phyloP scores from a whole-genome alignment of 2,329 filamentous ascomycete species.

The Simplicillium sp. region DNA sequence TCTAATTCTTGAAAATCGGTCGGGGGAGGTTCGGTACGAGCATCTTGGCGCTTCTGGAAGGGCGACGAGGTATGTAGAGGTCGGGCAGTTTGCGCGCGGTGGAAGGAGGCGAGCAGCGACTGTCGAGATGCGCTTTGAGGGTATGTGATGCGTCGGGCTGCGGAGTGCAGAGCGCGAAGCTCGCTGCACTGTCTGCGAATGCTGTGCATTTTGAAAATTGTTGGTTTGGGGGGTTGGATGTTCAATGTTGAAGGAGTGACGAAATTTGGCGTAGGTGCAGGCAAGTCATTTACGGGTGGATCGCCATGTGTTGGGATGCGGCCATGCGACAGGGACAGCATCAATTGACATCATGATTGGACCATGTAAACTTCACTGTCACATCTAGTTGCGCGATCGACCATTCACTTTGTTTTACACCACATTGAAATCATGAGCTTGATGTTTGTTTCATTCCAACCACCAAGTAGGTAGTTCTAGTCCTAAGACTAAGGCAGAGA shows the following conservation, averaged over 20 bases:
- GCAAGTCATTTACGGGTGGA: no score
- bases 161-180: neutral
- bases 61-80: constrained; percentile 11
- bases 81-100: neutral
- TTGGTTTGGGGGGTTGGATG: neutral
- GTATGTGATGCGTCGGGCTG: neutral
- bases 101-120: no score
- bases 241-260: neutral
- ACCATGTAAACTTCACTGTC: no score
- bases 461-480: constrained; percentile 33
- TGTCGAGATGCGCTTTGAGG: no score
- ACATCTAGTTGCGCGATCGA: no score
- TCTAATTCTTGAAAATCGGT: constrained; percentile 68
- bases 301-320: no score
- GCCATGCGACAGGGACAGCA: no score
- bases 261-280: no score
- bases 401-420: no score
- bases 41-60: constrained; percentile 10
- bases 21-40: constrained; percentile 23
- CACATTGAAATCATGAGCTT: constrained; percentile 17
- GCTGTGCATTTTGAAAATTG: neutral
- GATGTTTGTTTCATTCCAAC: constrained; percentile 33
- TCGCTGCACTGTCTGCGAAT: neutral
- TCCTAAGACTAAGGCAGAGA: constrained; percentile 30
- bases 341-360: no score